These are phyloP conservation scores for Chimonanthus salicifolius DNA, from an alignment of 164 flowering plant species.

Conservation along the genomic window DNA sequence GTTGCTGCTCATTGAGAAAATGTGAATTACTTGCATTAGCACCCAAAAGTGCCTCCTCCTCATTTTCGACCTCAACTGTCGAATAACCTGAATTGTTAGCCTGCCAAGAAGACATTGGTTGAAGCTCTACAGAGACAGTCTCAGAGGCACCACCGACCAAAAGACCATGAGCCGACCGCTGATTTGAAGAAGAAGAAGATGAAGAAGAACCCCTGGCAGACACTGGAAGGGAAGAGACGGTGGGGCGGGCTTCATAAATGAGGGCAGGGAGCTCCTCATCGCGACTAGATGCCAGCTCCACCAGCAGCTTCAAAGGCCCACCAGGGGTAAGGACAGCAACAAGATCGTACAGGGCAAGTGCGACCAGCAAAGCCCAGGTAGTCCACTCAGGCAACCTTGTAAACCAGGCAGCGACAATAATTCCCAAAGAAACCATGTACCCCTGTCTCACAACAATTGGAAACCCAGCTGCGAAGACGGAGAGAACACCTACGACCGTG, in stretches of 20 bases:
- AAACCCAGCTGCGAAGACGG: constrained; percentile 53
- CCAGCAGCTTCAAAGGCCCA: constrained; percentile 81
- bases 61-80: constrained; percentile 23
- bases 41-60: constrained; percentile 53
- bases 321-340: constrained; percentile 87
- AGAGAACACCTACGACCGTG: constrained; percentile 59
- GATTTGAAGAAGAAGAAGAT: background rate
- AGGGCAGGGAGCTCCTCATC: constrained; percentile 88
- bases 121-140: constrained; percentile 56
- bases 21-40: constrained; percentile 1
- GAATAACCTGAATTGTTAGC: constrained; percentile 16
- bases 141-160: constrained; percentile 49
- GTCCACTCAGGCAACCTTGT: constrained; percentile 91
- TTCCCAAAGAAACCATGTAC: constrained; percentile 70
- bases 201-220: background rate
- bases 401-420: constrained; percentile 83
- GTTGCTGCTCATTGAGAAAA: constrained; percentile 11
- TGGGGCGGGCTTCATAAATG: constrained; percentile 81
- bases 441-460: constrained; percentile 64
- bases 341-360: constrained; percentile 79
- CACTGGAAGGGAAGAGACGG: constrained; percentile 12
- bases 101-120: constrained; percentile 18
- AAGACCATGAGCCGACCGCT: constrained; percentile 28
- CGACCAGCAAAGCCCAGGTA: constrained; percentile 76
- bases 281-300: constrained; percentile 71